These are phyloP conservation scores for Psilocybe subaeruginosa DNA, from an alignment of 768 basidiomycete genomes.

Conservation along the genomic window DNA sequence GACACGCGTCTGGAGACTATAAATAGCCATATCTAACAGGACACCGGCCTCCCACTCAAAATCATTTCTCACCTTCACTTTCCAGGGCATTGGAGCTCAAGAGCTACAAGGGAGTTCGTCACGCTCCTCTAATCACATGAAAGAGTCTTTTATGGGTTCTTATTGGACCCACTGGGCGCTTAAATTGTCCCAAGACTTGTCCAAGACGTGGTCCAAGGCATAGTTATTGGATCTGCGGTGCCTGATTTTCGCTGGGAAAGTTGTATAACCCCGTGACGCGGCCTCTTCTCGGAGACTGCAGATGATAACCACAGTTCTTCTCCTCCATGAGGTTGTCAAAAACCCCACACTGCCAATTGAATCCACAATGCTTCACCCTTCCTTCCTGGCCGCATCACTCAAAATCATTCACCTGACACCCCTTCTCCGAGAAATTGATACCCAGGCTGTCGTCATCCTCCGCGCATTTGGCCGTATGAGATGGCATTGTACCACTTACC, in stretches of 20 bases:
- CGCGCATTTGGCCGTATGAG: not conserved
- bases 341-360: not conserved
- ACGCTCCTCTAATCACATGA: not conserved
- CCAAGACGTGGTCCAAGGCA: not conserved
- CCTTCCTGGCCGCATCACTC: not conserved
- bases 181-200: not conserved
- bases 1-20: not conserved
- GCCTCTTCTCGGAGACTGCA: not conserved
- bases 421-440: not conserved
- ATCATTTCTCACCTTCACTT: not conserved
- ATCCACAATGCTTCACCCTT: not conserved
- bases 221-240: not conserved
- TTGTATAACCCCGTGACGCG: not conserved
- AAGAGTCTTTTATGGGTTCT: not conserved
- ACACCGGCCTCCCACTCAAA: not conserved
- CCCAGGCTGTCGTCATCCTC: not conserved
- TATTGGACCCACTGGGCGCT: not conserved
- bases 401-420: not conserved
- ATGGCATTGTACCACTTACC: not conserved
- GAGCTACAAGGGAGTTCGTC: not conserved
- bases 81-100: not conserved
- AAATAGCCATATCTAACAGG: not conserved
- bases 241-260: not conserved
- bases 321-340: not conserved
- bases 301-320: not conserved